Percentiles rank a stretch among this genome's conserved stretches.
These are phyloP conservation scores for Plectosphaerella plurivora DNA, from an alignment of 2,329 filamentous ascomycete species.

Conservation along the genomic window DNA sequence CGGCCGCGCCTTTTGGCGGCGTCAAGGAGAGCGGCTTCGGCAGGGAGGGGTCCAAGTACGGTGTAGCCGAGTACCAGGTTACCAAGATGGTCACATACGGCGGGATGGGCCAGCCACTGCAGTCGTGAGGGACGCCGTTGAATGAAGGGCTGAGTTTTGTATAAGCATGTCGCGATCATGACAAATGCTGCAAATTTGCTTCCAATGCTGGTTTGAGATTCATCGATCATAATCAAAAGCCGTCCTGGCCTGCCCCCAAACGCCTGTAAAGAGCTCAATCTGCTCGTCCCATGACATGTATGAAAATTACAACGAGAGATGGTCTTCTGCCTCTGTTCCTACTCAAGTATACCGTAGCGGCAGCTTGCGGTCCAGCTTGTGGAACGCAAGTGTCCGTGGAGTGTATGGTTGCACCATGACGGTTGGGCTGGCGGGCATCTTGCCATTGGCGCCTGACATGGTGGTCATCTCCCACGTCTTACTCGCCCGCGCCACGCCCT, in stretches of 20 bases:
- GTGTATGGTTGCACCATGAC: slow-evolving; percentile 47
- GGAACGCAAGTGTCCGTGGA: slow-evolving; percentile 64
- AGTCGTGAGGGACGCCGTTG: slow-evolving; percentile 3
- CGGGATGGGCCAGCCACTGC: slow-evolving; percentile 12
- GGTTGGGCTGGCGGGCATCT: slow-evolving; percentile 24
- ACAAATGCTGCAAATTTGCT: background rate
- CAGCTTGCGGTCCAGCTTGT: slow-evolving; percentile 55
- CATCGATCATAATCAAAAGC: background rate
- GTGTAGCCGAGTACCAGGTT: slow-evolving; percentile 69
- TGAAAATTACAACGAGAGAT: background rate
- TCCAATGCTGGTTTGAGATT: background rate
- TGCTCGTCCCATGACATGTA: background rate
- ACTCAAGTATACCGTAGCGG: slow-evolving; percentile 35
- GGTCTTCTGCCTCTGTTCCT: slow-evolving; percentile 11
- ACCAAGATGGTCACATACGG: slow-evolving; percentile 55
- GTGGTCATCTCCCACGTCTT: slow-evolving; percentile 55
- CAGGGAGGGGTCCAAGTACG: slow-evolving; percentile 72
- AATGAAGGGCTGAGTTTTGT: background rate
- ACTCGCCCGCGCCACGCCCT: slow-evolving; percentile 26
- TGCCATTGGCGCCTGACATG: slow-evolving; percentile 25
- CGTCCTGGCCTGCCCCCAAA: background rate
- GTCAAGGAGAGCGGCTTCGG: slow-evolving; percentile 82
- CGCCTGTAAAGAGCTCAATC: background rate
- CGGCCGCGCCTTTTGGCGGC: slow-evolving; percentile 65
- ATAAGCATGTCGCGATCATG: background rate